Evolutionary conservation across 2,329 filamentous ascomycete genomes (phyloP).

Genomic region (Diaporthe sp.): DNA sequence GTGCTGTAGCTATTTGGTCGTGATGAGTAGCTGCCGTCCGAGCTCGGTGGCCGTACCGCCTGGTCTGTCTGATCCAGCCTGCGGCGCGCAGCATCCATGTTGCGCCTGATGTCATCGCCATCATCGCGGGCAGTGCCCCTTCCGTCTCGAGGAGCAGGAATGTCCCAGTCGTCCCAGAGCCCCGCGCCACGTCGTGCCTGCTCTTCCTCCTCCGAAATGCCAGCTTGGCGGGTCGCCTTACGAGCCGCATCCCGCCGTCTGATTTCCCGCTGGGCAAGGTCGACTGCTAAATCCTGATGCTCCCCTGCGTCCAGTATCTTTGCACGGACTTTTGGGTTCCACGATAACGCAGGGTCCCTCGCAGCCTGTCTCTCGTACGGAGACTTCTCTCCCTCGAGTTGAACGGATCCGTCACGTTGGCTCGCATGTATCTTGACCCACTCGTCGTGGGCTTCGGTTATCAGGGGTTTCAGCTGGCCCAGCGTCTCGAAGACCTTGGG

Average conservation of each 20-base stretch:
- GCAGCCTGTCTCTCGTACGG: conserved; percentile 64
- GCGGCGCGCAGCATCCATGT: conserved; percentile 68
- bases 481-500: conserved; percentile 76
- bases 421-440: conserved; percentile 71
- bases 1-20: conserved; percentile 15
- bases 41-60: conserved; percentile 40
- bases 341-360: conserved; percentile 72
- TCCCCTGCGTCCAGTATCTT: conserved; percentile 78
- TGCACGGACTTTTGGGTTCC: conserved; percentile 56
- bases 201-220: conserved; percentile 70
- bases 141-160: conserved; percentile 45
- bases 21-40: conserved; percentile 12
- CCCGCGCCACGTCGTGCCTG: conserved; percentile 64
- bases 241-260: conserved; percentile 74
- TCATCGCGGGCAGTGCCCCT: conserved; percentile 49
- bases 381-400: conserved; percentile 45
- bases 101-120: conserved; percentile 61
- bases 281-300: conserved; percentile 82
- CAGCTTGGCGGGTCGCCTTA: conserved; percentile 69
- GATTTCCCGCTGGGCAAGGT: conserved; percentile 81
- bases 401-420: conserved; percentile 45
- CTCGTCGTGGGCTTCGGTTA: conserved; percentile 78
- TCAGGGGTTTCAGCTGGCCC: conserved; percentile 83
- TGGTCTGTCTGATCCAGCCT: conserved; percentile 57
- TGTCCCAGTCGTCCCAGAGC: conserved; percentile 60